Percentiles rank a stretch among this genome's conserved stretches.
Evolutionary conservation across 768 basidiomycete genomes (phyloP).

Genomic region (Xanthoconium stramineum): DNA sequence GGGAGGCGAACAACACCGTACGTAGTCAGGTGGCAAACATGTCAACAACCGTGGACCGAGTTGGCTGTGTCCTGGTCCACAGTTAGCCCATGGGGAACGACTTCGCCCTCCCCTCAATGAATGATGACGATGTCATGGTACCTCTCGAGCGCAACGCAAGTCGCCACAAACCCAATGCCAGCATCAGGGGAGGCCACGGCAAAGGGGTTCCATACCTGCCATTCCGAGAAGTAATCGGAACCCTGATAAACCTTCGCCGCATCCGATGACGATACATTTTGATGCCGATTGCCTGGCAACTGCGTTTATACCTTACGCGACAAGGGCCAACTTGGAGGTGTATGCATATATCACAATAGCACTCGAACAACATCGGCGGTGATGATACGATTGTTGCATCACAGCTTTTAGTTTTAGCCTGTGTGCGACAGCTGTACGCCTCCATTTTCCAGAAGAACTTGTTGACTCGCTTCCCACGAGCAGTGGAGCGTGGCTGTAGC

Average conservation of each 20-base stretch:
- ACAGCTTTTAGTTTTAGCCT: constrained; percentile 13
- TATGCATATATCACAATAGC: not conserved
- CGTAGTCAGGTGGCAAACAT: constrained; percentile 5
- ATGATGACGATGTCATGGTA: too few relatives aligned
- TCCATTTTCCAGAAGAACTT: not conserved
- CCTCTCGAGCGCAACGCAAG: too few relatives aligned
- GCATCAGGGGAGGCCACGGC: not conserved
- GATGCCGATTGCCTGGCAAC: constrained; percentile 29
- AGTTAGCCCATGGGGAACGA: not conserved
- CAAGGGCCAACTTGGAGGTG: constrained; percentile 1
- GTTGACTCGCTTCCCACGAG: constrained; percentile 14
- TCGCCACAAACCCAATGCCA: constrained; percentile 1
- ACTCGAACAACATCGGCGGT: not conserved
- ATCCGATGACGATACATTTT: constrained; percentile 7
- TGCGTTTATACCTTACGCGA: constrained; percentile 10
- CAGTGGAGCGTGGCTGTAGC: constrained; percentile 20
- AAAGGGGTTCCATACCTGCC: not conserved
- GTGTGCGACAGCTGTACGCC: not conserved
- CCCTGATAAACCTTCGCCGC: not conserved
- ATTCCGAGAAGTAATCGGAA: not conserved
- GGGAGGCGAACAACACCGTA: constrained; percentile 1
- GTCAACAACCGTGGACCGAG: constrained; percentile 5
- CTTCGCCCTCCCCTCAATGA: not conserved
- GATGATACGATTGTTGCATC: constrained; percentile 5
- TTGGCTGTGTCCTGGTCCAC: not conserved